Evolutionary conservation across 495 filamentous ascomycete genomes (phyloP).

Genomic region (Xylaria castorea): DNA sequence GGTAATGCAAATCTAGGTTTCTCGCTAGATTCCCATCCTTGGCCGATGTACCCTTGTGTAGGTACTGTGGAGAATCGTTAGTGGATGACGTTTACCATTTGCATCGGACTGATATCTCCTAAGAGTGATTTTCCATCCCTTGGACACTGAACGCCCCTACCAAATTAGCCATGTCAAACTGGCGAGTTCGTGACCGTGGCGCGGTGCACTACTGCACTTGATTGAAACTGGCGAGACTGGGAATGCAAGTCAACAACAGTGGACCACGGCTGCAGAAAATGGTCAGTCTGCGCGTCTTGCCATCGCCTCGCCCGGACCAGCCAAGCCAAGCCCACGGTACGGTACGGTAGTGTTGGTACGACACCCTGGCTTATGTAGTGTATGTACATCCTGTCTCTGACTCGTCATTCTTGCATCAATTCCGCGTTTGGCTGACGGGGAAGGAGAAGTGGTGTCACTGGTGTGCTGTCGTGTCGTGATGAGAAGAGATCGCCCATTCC

Average conservation of each 20-base stretch:
- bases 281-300: neutral
- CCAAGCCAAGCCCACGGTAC: no score
- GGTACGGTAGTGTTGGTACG: neutral
- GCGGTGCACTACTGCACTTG: neutral
- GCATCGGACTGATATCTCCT: neutral
- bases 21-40: constrained; percentile 19
- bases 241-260: neutral
- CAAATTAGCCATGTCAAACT: neutral
- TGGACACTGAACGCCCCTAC: neutral
- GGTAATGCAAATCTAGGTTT: constrained; percentile 22
- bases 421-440: neutral
- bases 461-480: constrained; percentile 16
- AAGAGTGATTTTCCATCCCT: neutral
- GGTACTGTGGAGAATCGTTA: neutral
- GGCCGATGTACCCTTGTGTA: neutral
- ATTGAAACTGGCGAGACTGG: neutral
- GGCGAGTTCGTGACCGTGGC: neutral
- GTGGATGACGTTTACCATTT: constrained; percentile 15
- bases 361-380: neutral
- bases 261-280: neutral
- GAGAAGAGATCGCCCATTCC: constrained; percentile 2
- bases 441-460: neutral
- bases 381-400: neutral
- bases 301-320: neutral
- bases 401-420: constrained; percentile 20